Evolutionary conservation across 2,329 filamentous ascomycete species (phyloP).

Genomic region (Microcyclospora tardicrescens): DNA sequence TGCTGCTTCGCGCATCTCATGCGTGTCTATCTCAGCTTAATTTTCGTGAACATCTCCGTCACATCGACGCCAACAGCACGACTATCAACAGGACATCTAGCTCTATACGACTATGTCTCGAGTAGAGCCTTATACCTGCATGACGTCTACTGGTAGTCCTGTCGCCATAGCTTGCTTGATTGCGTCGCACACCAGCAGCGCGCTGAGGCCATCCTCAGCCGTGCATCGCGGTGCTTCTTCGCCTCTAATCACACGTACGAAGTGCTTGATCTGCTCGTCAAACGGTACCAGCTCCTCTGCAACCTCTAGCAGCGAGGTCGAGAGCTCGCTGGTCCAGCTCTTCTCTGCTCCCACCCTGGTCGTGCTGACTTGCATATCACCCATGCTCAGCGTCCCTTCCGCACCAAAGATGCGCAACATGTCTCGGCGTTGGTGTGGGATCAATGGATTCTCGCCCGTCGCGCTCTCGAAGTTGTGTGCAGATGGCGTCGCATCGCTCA

Average conservation of each 20-base stretch:
- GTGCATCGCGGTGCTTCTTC: slow-evolving; percentile 35
- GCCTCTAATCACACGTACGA: slow-evolving; percentile 36
- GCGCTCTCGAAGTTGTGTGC: slow-evolving; percentile 45
- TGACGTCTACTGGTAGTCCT: slow-evolving; percentile 13
- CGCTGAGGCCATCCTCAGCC: slow-evolving; percentile 37
- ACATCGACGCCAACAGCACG: neutral
- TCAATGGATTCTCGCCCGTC: slow-evolving; percentile 45
- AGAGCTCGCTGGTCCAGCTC: slow-evolving; percentile 31
- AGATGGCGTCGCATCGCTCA: slow-evolving; percentile 40
- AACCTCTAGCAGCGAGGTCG: slow-evolving; percentile 21
- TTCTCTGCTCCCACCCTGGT: slow-evolving; percentile 27
- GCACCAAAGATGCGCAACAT: slow-evolving; percentile 46
- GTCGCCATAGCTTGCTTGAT: slow-evolving; percentile 33
- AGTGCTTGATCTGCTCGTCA: slow-evolving; percentile 40
- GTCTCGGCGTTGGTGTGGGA: slow-evolving; percentile 31
- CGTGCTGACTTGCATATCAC: slow-evolving; percentile 40
- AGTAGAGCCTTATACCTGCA: neutral
- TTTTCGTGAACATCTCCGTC: no score
- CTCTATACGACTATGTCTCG: neutral
- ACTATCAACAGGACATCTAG: slow-evolving; percentile 1
- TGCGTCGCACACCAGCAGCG: slow-evolving; percentile 41
- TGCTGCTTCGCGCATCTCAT: neutral
- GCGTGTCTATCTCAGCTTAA: neutral
- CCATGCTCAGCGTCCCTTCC: slow-evolving; percentile 39
- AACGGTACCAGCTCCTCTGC: slow-evolving; percentile 32